Percentiles rank a stretch among this genome's conserved stretches.
Evolutionary conservation across 2,329 filamentous ascomycete species (phyloP).

Genomic region (Alternaria brassicicola): DNA sequence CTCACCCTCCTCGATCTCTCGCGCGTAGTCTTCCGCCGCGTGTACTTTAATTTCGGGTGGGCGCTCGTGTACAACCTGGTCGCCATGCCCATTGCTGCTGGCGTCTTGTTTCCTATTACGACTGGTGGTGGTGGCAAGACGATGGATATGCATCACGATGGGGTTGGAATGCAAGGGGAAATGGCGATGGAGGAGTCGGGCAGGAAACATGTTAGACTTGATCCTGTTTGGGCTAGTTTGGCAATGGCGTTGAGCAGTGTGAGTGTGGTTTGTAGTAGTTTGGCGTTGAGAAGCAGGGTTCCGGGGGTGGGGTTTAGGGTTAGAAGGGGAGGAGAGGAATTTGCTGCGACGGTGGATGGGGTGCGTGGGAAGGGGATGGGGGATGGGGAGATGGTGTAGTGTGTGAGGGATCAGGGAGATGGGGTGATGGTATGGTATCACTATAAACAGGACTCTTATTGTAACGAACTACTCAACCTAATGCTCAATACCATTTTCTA

Average conservation of each 20-base stretch:
- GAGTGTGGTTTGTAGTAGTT: conserved; percentile 82
- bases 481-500: not conserved
- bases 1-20: conserved; percentile 76
- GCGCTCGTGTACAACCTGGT: conserved; percentile 81
- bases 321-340: not conserved
- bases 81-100: conserved; percentile 80
- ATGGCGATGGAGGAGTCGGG: conserved; percentile 47
- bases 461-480: not conserved
- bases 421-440: not conserved
- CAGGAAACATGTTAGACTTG: conserved; percentile 66
- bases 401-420: not conserved
- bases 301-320: conserved; percentile 54
- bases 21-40: conserved; percentile 73
- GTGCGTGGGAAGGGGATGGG: not conserved
- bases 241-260: conserved; percentile 94
- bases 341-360: not conserved
- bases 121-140: conserved; percentile 51
- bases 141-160: conserved; percentile 52
- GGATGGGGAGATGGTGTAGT: not conserved
- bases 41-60: conserved; percentile 87
- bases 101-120: conserved; percentile 71
- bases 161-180: conserved; percentile 37
- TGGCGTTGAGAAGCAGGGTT: conserved; percentile 66
- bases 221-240: conserved; percentile 84
- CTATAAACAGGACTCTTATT: not conserved